Conservation (phyloP, 2,329 filamentous ascomycete species). For the Phialemonium atrogriseum region DNA sequence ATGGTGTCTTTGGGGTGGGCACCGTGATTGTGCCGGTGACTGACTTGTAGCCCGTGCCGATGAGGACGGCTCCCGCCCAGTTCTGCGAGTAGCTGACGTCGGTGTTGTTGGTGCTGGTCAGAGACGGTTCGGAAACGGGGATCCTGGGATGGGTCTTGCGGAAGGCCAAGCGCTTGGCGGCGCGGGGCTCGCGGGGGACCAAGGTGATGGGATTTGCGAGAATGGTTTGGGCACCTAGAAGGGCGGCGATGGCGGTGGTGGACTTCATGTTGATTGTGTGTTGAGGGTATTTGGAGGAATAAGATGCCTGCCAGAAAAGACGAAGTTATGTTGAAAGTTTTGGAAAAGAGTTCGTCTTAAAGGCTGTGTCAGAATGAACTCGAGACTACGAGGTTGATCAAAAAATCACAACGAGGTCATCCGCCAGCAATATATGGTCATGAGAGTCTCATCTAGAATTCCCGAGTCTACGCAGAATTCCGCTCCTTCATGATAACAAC, state of each 20-base stretch:
- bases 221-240: conserved; percentile 26
- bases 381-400: not conserved
- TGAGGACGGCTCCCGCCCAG: conserved; percentile 52
- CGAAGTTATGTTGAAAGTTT: conserved; percentile 1
- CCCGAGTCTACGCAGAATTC: no score
- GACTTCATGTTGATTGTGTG: conserved; percentile 38
- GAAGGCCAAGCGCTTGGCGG: conserved; percentile 16
- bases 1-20: conserved; percentile 35
- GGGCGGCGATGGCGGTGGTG: conserved; percentile 21
- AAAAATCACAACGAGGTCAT: not conserved
- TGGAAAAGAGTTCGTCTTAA: conserved; percentile 1
- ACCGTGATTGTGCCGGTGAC: conserved; percentile 46
- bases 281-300: not conserved
- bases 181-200: conserved; percentile 26
- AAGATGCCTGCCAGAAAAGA: conserved; percentile 3
- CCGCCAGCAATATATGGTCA: not conserved
- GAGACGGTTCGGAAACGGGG: conserved; percentile 14
- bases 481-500: conserved; percentile 3
- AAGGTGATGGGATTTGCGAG: conserved; percentile 37
- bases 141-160: conserved; percentile 22
- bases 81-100: conserved; percentile 44
- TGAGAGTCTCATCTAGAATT: not conserved
- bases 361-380: no score
- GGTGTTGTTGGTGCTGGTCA: conserved; percentile 23
- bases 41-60: conserved; percentile 39